Percentiles rank a stretch among this genome's conserved stretches.
Evolutionary conservation across 768 basidiomycete species (phyloP).

Genomic region (Termitomyces sp.): DNA sequence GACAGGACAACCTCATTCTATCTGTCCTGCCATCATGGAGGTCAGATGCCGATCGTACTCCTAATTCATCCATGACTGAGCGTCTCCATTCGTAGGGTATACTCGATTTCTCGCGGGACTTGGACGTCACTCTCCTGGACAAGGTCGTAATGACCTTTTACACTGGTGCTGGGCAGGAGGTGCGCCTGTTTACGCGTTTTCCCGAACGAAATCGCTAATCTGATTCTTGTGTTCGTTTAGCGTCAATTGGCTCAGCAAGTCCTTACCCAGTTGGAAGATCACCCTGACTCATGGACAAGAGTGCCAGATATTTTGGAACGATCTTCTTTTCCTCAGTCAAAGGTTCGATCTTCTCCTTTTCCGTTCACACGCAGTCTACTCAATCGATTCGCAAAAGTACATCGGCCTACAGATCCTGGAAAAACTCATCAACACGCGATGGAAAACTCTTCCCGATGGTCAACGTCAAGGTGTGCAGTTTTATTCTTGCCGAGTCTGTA

Average conservation of each 20-base stretch:
- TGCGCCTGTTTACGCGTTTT: slow-evolving; percentile 28
- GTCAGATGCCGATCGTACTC: slow-evolving; percentile 22
- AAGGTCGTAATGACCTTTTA: slow-evolving; percentile 92
- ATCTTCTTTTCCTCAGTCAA: slow-evolving; percentile 81
- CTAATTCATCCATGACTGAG: slow-evolving; percentile 18
- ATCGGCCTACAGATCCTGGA: slow-evolving; percentile 97
- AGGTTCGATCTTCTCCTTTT: slow-evolving; percentile 37
- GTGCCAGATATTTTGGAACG: slow-evolving; percentile 91
- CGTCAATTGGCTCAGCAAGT: slow-evolving; percentile 94
- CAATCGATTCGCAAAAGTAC: slow-evolving; percentile 47
- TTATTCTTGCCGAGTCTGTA: background rate
- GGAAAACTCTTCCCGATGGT: slow-evolving; percentile 93
- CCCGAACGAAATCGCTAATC: slow-evolving; percentile 18
- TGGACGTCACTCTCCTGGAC: slow-evolving; percentile 91
- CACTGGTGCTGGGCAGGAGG: slow-evolving; percentile 68
- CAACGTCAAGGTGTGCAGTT: slow-evolving; percentile 72
- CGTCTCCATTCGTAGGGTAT: slow-evolving; percentile 50
- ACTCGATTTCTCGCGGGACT: slow-evolving; percentile 90
- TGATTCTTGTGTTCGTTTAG: slow-evolving; percentile 35
- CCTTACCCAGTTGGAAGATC: slow-evolving; percentile 93
- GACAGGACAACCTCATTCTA: slow-evolving; percentile 5
- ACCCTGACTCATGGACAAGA: slow-evolving; percentile 95
- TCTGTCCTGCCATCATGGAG: slow-evolving; percentile 39
- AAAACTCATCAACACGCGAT: slow-evolving; percentile 88
- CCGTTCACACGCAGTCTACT: background rate